phyloP scores from a whole-genome alignment of 1,284 basidiomycete genomes.

The Inonotus hispidus region DNA sequence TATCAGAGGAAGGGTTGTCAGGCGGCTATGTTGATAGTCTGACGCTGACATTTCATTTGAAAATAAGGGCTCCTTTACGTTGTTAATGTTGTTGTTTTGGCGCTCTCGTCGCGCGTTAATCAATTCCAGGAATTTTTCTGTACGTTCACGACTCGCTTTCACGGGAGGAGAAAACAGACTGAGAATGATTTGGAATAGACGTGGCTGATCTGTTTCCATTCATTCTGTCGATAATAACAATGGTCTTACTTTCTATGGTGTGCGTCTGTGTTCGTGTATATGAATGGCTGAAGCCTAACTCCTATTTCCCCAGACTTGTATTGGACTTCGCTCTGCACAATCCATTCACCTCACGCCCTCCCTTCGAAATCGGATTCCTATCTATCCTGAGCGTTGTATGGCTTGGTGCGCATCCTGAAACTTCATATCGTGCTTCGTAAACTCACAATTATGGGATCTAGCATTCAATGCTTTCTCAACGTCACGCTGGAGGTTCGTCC shows the following conservation, averaged over 20 bases:
- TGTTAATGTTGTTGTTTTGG: slow-evolving; percentile 47
- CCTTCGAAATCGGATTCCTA: slow-evolving; percentile 43
- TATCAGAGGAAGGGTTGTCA: neutral
- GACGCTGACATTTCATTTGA: neutral
- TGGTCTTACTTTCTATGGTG: slow-evolving; percentile 39
- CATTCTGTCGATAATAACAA: slow-evolving; percentile 47
- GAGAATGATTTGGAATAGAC: slow-evolving; percentile 29
- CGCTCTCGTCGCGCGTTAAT: slow-evolving; percentile 48
- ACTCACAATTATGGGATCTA: slow-evolving; percentile 22
- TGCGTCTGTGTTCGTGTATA: slow-evolving; percentile 25
- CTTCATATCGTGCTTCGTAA: neutral
- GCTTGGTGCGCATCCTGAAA: slow-evolving; percentile 37
- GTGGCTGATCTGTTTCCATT: slow-evolving; percentile 55
- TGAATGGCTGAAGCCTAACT: neutral
- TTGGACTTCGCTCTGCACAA: slow-evolving; percentile 38
- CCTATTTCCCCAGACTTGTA: slow-evolving; percentile 31
- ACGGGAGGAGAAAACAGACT: neutral
- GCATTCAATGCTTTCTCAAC: slow-evolving; percentile 59
- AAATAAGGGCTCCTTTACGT: slow-evolving; percentile 38
- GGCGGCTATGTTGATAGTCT: neutral
- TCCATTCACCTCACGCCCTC: slow-evolving; percentile 40
- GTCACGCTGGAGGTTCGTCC: slow-evolving; percentile 45
- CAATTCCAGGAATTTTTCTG: slow-evolving; percentile 56
- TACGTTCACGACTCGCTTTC: slow-evolving; percentile 26
- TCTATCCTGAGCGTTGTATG: slow-evolving; percentile 44